phyloP scores from a whole-genome alignment of 2,329 filamentous ascomycete species.

The Aaosphaeria pasadenensis region DNA sequence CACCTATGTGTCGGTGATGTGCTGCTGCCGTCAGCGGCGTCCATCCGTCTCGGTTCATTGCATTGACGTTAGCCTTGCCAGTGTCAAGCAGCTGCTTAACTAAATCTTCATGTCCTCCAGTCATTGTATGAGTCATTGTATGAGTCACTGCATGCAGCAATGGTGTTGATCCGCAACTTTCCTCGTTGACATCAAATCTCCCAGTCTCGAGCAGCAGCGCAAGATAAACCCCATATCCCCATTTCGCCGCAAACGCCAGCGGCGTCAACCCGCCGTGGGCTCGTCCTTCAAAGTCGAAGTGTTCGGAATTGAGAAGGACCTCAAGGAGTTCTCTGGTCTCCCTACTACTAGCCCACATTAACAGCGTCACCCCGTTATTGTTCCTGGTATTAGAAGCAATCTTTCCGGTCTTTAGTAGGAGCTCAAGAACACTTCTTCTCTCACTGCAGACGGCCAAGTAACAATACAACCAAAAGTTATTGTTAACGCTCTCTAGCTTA shows the following conservation, averaged over 20 bases:
- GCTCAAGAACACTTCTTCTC: background rate
- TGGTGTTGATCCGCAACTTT: background rate
- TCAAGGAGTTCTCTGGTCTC: conserved; percentile 2
- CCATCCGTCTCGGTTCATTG: background rate
- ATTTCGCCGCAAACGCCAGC: background rate
- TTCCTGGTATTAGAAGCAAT: background rate
- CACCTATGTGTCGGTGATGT: background rate
- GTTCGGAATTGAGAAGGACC: conserved; percentile 1
- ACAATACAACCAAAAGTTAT: background rate
- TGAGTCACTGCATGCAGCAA: background rate
- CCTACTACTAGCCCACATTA: background rate
- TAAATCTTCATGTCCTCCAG: conserved; percentile 1
- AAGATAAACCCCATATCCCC: conserved; percentile 2
- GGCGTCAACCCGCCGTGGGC: background rate
- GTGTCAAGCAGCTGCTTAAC: background rate
- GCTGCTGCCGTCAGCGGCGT: background rate
- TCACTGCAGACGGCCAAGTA: background rate
- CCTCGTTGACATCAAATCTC: background rate
- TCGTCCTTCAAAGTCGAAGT: background rate
- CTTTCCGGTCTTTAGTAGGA: conserved; percentile 3
- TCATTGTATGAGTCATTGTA: background rate
- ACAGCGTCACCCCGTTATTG: background rate
- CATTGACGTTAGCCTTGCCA: conserved; percentile 4
- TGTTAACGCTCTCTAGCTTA: background rate
- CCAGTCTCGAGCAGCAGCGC: conserved; percentile 1